Percentiles rank a stretch among this genome's conserved stretches.
Conservation (phyloP, 805 yeast genomes). For the Yamadazyma sp. region DNA sequence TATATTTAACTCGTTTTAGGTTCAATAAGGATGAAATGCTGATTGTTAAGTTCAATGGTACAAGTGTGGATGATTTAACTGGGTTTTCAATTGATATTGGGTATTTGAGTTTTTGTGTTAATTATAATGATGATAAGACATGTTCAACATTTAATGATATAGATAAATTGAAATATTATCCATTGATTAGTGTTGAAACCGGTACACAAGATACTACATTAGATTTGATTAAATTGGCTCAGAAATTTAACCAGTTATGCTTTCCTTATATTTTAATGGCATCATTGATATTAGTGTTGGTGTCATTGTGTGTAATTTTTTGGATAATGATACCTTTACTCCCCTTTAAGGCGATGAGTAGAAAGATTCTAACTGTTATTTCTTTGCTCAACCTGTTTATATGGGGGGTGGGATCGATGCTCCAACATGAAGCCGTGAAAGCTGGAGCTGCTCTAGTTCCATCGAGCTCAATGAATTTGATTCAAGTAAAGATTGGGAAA, state of each 20-base stretch:
- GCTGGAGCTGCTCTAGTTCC: constrained; percentile 44
- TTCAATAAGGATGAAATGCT: constrained; percentile 37
- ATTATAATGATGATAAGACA: constrained; percentile 24
- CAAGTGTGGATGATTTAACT: constrained; percentile 27
- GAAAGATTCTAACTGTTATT: constrained; percentile 25
- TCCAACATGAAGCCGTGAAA: constrained; percentile 55
- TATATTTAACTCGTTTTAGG: constrained; percentile 46
- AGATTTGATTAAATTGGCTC: constrained; percentile 47
- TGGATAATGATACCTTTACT: constrained; percentile 40
- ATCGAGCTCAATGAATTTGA: constrained; percentile 48
- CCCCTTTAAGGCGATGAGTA: constrained; percentile 34
- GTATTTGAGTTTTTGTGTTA: constrained; percentile 56
- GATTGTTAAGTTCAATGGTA: constrained; percentile 11
- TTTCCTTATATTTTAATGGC: constrained; percentile 56
- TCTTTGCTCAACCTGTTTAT: constrained; percentile 38
- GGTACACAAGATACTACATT: constrained; percentile 16
- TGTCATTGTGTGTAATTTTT: constrained; percentile 36
- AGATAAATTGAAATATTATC: constrained; percentile 16
- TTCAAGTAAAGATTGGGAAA: constrained; percentile 43
- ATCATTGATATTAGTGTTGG: constrained; percentile 41
- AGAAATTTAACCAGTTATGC: constrained; percentile 42
- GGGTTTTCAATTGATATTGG: constrained; percentile 49
- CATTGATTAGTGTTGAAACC: constrained; percentile 11
- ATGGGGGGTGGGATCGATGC: constrained; percentile 67
- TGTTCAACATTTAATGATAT: constrained; percentile 35